A percentile compares a stretch with the other conserved stretches of the same genome.
Conservation (phyloP, 441 rosid genomes). For the Breynia disticha region DNA sequence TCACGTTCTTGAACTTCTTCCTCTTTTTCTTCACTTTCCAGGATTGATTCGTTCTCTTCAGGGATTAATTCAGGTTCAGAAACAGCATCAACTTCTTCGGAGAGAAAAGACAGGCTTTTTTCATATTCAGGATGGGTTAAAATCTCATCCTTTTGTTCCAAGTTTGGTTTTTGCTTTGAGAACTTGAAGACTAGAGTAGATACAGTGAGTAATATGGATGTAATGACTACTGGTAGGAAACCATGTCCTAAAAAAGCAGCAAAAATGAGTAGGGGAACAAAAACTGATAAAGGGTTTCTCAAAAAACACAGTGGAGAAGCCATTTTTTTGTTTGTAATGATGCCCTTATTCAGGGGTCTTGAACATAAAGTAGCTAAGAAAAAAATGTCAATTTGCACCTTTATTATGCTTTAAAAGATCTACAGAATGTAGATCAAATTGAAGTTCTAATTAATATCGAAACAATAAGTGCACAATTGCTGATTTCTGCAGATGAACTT, state of each 20-base stretch:
- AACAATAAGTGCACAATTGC: too few species aligned
- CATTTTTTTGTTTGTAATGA: slow-evolving; percentile 12
- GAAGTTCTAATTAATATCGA: too few species aligned
- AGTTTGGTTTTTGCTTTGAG: slow-evolving; percentile 20
- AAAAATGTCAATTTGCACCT: too few species aligned
- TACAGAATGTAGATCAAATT: too few species aligned
- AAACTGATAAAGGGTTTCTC: slow-evolving; percentile 27
- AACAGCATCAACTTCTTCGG: background rate
- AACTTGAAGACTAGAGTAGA: slow-evolving; percentile 31
- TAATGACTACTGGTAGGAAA: slow-evolving; percentile 26
- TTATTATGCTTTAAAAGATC: too few species aligned
- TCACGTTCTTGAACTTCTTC: background rate
- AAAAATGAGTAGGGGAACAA: slow-evolving; percentile 23
- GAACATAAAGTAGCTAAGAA: too few species aligned
- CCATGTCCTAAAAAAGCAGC: slow-evolving; percentile 30
- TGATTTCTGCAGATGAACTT: too few species aligned
- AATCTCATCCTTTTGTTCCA: slow-evolving; percentile 7
- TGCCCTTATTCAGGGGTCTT: too few species aligned
- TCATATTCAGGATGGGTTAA: background rate
- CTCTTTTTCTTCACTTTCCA: slow-evolving; percentile 2
- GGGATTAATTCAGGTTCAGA: slow-evolving; percentile 2
- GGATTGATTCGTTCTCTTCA: slow-evolving; percentile 3
- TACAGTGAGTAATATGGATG: slow-evolving; percentile 27
- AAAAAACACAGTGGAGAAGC: slow-evolving; percentile 23
- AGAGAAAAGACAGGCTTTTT: background rate